Evolutionary conservation across 106 monocot genomes (phyloP), one percentile per base, ranked within the genome.

Genomic region (Dendrobium nobile): DNA sequence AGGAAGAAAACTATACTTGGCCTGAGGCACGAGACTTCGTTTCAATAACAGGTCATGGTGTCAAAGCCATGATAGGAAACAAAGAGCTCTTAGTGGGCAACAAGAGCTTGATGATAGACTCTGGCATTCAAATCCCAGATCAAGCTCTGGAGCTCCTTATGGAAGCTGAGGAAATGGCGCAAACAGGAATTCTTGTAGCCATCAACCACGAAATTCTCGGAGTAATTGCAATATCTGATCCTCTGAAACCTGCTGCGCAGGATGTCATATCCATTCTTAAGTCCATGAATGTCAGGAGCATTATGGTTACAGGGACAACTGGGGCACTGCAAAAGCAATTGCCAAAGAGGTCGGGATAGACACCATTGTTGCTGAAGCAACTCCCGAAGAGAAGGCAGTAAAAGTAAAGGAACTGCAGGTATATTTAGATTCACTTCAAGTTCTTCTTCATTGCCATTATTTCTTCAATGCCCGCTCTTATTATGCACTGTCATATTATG

Each of bases 301-400:
- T 96, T 78, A 91, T 96, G 96, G 93, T 96, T 17, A 96, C 96
- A 9, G 96, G 47, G 93, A 96, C 86, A 96, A 96, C 77, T 93
- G 88, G 96, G 93, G 96, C 26, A 96, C 96, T 55, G 96, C 96
- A 44, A 91, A 85, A 31, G 88, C 96, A 59, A 96, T 93, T 75
- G 91, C 91, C 10, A 87, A 85, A 79, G 91, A 90, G 72, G 88
- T 96, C 33, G 93, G 96, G 18, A 96, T 96, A 8, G 83, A 90
- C 7, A 82, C 68, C 42, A 75, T 93, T 73, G 47, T 96, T 82
- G 96, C 96, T 47, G 91, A 96, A 86, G 90, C 91, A 40, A 93
- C 85, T 74, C 96, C 96, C 48, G 85, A 91, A 5, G 77, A 90
- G 18, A 96, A 96, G 64, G 96, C 93, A 27, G 86, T 93, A 72